These are phyloP conservation scores for Piper longum DNA, from an alignment of 164 flowering plant genomes.

Conservation along the genomic window DNA sequence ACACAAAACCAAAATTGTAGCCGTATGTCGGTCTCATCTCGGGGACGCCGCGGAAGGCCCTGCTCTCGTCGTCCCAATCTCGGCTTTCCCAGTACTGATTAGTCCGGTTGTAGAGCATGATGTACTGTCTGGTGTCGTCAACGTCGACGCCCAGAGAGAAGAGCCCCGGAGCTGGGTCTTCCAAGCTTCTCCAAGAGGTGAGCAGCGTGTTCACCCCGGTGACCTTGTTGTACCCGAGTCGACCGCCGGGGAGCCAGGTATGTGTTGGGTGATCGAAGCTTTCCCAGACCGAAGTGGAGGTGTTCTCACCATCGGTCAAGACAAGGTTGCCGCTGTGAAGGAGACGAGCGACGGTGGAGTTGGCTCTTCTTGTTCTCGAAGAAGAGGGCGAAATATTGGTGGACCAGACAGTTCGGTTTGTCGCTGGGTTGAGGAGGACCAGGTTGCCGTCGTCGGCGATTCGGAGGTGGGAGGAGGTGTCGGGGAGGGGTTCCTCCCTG, in stretches of 20 bases:
- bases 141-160: constrained; percentile 5
- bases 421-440: constrained; percentile 5
- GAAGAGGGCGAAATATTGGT: constrained; percentile 1
- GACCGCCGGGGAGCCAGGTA: background rate
- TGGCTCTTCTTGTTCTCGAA: background rate
- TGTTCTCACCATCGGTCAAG: constrained; percentile 10
- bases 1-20: constrained; percentile 6
- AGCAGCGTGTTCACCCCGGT: constrained; percentile 1
- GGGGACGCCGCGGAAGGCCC: constrained; percentile 4
- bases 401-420: constrained; percentile 4
- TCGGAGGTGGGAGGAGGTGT: no score
- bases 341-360: background rate
- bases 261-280: no score
- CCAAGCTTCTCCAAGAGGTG: constrained; percentile 9
- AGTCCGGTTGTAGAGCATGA: constrained; percentile 3
- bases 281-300: constrained; percentile 3
- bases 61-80: constrained; percentile 2
- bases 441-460: constrained; percentile 15
- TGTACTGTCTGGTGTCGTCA: background rate
- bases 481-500: no score
- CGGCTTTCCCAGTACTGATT: constrained; percentile 7
- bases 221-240: constrained; percentile 2
- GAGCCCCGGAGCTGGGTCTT: constrained; percentile 8
- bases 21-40: constrained; percentile 11
- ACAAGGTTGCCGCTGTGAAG: background rate